Conservation (phyloP, 2,329 filamentous ascomycete species). For the Teratosphaeria nubilosa region DNA sequence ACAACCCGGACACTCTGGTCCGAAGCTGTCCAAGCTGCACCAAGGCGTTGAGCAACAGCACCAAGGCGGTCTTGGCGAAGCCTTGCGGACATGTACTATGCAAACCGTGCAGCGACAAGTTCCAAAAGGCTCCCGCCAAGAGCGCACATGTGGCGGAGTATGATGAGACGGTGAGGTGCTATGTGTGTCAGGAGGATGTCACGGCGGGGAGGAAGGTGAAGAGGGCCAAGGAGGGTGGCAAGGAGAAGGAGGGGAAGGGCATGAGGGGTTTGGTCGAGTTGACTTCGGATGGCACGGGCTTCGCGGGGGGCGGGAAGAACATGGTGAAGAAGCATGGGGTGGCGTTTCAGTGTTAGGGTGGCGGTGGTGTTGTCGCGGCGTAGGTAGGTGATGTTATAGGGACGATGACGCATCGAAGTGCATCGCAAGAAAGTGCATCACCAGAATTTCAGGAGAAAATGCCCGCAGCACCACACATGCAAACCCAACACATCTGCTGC, state of each 20-base stretch:
- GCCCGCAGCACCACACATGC: no score
- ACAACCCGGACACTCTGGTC: constrained; percentile 26
- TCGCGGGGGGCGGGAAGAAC: constrained; percentile 76
- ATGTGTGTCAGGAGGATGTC: constrained; percentile 78
- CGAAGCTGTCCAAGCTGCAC: constrained; percentile 75
- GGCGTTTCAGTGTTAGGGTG: constrained; percentile 63
- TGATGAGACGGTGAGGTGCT: constrained; percentile 53
- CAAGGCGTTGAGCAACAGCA: constrained; percentile 71
- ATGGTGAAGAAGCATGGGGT: constrained; percentile 70
- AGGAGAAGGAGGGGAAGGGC: constrained; percentile 45
- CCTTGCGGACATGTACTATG: constrained; percentile 90
- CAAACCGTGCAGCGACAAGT: constrained; percentile 71
- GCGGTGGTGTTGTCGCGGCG: no score
- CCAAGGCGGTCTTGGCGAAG: constrained; percentile 71
- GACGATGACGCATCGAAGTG: no score
- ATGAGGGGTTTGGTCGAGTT: constrained; percentile 68
- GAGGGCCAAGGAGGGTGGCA: constrained; percentile 19
- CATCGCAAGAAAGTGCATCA: no score
- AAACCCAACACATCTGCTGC: no score
- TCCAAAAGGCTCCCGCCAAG: constrained; percentile 56
- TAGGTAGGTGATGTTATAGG: no score
- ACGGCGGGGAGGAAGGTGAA: constrained; percentile 30
- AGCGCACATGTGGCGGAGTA: constrained; percentile 47
- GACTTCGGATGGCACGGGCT: constrained; percentile 80
- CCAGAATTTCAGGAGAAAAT: no score